phyloP scores from a whole-genome alignment of 495 filamentous ascomycete species.

The Glarea lozoyensis region DNA sequence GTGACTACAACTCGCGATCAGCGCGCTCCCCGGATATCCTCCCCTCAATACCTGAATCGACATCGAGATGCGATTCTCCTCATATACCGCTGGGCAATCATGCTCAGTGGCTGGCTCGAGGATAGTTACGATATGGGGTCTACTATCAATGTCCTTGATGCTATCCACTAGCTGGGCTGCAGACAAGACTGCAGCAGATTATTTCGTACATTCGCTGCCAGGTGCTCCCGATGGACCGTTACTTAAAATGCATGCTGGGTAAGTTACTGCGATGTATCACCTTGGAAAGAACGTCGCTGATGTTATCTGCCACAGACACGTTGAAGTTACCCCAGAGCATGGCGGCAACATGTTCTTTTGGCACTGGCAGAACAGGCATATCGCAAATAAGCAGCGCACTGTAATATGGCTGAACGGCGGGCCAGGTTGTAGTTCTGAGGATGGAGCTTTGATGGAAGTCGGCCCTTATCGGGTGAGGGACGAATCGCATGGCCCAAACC shows the following conservation, averaged over 20 bases:
- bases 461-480: slow-evolving; percentile 86
- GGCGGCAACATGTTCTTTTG: slow-evolving; percentile 98
- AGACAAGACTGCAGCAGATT: slow-evolving; percentile 68
- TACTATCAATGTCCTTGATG: slow-evolving; percentile 6
- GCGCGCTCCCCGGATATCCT: slow-evolving; percentile 1
- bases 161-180: slow-evolving; percentile 15
- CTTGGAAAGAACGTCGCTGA: background rate
- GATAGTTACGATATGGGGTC: slow-evolving; percentile 1
- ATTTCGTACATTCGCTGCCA: slow-evolving; percentile 77
- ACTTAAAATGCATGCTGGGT: slow-evolving; percentile 98
- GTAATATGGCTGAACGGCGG: slow-evolving; percentile 97
- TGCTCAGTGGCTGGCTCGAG: too few relatives aligned
- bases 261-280: slow-evolving; percentile 24
- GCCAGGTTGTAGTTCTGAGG: slow-evolving; percentile 93
- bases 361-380: slow-evolving; percentile 92
- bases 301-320: slow-evolving; percentile 49
- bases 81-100: too few relatives aligned
- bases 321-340: slow-evolving; percentile 73
- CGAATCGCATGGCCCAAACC: slow-evolving; percentile 42
- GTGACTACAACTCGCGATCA: background rate
- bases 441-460: slow-evolving; percentile 95
- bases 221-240: slow-evolving; percentile 75
- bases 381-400: slow-evolving; percentile 83
- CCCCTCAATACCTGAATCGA: background rate
- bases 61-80: slow-evolving; percentile 19